Base-by-base conservation (phyloP, 2,329 filamentous ascomycete genomes). In the Xylariaceae sp. region DNA sequence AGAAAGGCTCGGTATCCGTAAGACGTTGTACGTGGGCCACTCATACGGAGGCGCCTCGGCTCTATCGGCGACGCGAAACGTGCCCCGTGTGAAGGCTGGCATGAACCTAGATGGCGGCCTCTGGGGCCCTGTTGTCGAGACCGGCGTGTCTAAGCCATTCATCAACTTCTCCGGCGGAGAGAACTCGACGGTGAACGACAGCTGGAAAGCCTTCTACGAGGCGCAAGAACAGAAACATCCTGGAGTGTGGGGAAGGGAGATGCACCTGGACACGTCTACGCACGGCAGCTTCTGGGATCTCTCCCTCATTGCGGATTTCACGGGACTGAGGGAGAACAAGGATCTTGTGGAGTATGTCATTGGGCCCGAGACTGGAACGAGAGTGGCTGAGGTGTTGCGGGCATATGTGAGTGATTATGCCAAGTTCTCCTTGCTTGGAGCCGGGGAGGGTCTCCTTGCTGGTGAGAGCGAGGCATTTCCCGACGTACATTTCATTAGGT, bases 221-320 rank as follows among this genome's bases (percentile, higher is more conserved):
- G 43, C 40, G 4, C 43, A 46, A 12, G 17, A 37, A 7, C 15
- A 43, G 18, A 40, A 43, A 16, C 36, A 43, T 13, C 36, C 43
- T 6, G 9, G 17, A 6, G 40, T 40, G 24, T 46, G 43, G 43
- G 21, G 5, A 8, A 36, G 24, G 9, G 43, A 46, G 18, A 24
- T 46, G 14, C 43, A 46, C 17, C 21, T 46, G 16, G 27, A 30
- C 8, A 32, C 36, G 5, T 43, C 40, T 2, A 39, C 33, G 2
- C 40, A 46, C 11, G 40, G 40, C 3, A 46, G 43, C 36, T 43
- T 46, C n/a, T 46, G 40, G 43, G 43, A 46, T 6, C 40, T 46
- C 18, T 43, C 40, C 2, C 15, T 43, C 1, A 46, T 46, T 18
- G 43, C 33, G 9, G 43, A 46, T 15, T 43, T 46, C 16, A 46